A percentile compares a stretch with the other conserved stretches of the same genome.
Evolutionary conservation across 2,329 filamentous ascomycete genomes (phyloP).

Genomic region (Gliomastix tumulicola): DNA sequence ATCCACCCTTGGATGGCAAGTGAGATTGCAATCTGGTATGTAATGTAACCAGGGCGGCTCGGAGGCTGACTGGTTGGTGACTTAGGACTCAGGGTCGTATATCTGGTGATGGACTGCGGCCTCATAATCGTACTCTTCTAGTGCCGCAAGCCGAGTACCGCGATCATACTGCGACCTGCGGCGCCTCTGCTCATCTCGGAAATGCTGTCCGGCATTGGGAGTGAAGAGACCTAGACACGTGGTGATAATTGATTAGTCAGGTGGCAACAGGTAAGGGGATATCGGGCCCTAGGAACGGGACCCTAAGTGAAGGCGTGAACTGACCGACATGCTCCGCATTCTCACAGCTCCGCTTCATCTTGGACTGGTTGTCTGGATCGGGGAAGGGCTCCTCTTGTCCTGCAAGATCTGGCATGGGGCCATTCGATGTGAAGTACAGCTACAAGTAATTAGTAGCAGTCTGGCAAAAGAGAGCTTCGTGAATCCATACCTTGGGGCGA

Average conservation of each 20-base stretch:
- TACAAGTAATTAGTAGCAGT: slow-evolving; percentile 12
- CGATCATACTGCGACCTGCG: slow-evolving; percentile 75
- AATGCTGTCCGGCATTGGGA: slow-evolving; percentile 67
- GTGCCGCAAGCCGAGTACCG: slow-evolving; percentile 64
- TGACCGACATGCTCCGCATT: slow-evolving; percentile 78
- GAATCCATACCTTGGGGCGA: slow-evolving; percentile 66
- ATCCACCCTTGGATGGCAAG: too few species aligned
- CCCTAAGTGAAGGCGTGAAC: slow-evolving; percentile 24
- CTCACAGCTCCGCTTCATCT: slow-evolving; percentile 80
- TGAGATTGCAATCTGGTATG: too few species aligned
- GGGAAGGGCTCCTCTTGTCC: slow-evolving; percentile 74
- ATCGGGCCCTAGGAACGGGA: background rate
- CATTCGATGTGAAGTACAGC: slow-evolving; percentile 46
- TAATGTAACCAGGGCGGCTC: too few species aligned
- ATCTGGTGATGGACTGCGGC: slow-evolving; percentile 30
- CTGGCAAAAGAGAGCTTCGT: background rate
- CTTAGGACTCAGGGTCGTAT: too few species aligned
- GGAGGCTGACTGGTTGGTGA: too few species aligned
- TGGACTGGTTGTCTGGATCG: slow-evolving; percentile 73
- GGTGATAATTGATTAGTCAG: background rate
- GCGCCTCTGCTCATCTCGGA: slow-evolving; percentile 68
- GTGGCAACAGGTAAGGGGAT: background rate
- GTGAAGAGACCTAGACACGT: slow-evolving; percentile 63
- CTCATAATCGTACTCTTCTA: slow-evolving; percentile 55
- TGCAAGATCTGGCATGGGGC: slow-evolving; percentile 41